Percentiles rank a stretch among this genome's conserved stretches.
phyloP scores from a whole-genome alignment of 108 stramenopile species.

The Nitzschia putrida region DNA sequence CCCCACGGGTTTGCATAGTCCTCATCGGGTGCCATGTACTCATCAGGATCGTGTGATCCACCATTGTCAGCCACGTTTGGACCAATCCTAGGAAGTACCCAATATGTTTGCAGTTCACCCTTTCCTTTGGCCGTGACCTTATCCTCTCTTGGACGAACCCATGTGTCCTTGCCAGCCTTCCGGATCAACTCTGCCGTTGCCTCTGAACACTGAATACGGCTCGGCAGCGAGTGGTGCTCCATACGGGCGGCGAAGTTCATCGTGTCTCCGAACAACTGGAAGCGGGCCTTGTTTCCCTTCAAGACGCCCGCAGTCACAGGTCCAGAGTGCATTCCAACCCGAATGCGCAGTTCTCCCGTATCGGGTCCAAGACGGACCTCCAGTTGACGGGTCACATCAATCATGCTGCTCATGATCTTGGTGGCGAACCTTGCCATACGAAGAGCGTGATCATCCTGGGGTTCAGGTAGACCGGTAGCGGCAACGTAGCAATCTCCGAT shows the following conservation, averaged over 20 bases:
- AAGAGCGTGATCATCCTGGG: slow-evolving; percentile 25
- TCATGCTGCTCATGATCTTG: slow-evolving; percentile 20
- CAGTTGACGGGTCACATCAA: slow-evolving; percentile 22
- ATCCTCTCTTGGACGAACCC: slow-evolving; percentile 19
- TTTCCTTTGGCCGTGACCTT: slow-evolving; percentile 24
- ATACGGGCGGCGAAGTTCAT: slow-evolving; percentile 35
- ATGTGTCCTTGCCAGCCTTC: slow-evolving; percentile 16
- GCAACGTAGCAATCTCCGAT: slow-evolving; percentile 32
- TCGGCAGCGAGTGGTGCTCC: slow-evolving; percentile 45
- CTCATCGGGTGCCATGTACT: background rate
- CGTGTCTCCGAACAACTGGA: slow-evolving; percentile 60
- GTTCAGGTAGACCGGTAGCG: slow-evolving; percentile 29
- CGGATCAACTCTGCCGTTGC: slow-evolving; percentile 11
- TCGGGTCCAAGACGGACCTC: slow-evolving; percentile 21
- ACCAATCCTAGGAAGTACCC: background rate
- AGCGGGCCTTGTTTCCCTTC: slow-evolving; percentile 39
- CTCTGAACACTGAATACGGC: slow-evolving; percentile 17
- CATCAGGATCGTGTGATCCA: slow-evolving; percentile 2
- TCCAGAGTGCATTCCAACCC: slow-evolving; percentile 57
- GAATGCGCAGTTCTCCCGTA: slow-evolving; percentile 40
- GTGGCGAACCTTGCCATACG: slow-evolving; percentile 24
- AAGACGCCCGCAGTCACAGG: slow-evolving; percentile 53
- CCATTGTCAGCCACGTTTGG: too few relatives aligned
- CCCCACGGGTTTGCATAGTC: slow-evolving; percentile 16
- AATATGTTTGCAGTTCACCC: slow-evolving; percentile 8